These are phyloP conservation scores for Diaporthe ampelina DNA, from an alignment of 2,329 filamentous ascomycete species.

Conservation along the genomic window DNA sequence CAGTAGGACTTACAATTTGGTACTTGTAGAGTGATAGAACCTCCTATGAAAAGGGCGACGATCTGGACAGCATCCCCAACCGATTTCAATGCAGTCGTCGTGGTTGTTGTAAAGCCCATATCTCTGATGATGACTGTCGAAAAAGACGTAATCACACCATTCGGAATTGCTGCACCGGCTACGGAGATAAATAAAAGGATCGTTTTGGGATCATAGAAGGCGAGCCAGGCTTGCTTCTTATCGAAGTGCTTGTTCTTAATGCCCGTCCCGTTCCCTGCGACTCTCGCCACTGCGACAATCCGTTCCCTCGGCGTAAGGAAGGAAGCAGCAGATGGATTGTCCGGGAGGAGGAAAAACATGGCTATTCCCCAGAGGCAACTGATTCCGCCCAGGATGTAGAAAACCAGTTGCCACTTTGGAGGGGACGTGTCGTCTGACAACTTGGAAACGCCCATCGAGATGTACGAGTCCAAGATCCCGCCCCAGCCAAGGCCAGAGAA, in stretches of 20 bases:
- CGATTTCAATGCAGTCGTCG: conserved; percentile 9
- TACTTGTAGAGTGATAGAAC: conserved; percentile 52
- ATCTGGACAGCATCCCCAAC: conserved; percentile 43
- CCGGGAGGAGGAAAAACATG: conserved; percentile 10
- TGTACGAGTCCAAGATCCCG: not conserved
- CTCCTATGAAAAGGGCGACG: conserved; percentile 52
- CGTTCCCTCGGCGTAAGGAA: not conserved
- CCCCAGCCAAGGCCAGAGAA: not conserved
- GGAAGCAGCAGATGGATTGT: not conserved
- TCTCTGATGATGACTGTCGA: conserved; percentile 19
- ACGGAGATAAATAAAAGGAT: not conserved
- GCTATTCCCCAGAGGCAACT: not conserved
- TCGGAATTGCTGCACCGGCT: not conserved
- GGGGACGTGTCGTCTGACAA: not conserved
- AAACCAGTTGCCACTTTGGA: conserved; percentile 1
- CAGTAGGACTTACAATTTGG: conserved; percentile 44
- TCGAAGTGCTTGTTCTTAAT: conserved; percentile 28
- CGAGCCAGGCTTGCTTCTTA: not conserved
- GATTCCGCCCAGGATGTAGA: not conserved
- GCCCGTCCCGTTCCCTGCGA: not conserved
- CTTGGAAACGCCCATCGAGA: conserved; percentile 18
- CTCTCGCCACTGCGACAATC: not conserved
- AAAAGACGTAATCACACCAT: not conserved
- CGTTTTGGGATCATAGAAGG: conserved; percentile 10
- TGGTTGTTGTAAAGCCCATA: conserved; percentile 15